Percentiles rank a stretch among this genome's conserved stretches.
Evolutionary conservation across 2,329 filamentous ascomycete species (phyloP).

Genomic region (Trichoderma koningiopsis): DNA sequence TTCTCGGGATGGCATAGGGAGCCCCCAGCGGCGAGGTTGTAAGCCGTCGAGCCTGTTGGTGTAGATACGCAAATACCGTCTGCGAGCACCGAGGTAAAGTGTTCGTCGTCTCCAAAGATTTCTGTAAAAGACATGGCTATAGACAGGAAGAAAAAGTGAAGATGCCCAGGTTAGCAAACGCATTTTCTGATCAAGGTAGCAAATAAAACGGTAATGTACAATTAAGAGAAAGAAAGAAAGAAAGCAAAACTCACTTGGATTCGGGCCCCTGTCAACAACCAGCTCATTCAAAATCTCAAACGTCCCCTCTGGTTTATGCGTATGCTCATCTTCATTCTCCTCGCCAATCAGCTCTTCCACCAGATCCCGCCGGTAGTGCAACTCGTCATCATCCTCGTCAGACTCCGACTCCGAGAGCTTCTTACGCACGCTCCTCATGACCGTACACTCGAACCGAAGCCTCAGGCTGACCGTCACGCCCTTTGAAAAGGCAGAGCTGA

Average conservation of each 20-base stretch:
- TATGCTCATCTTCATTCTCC: slow-evolving; percentile 79
- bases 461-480: slow-evolving; percentile 88
- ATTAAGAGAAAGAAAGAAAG: not conserved
- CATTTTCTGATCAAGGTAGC: not conserved
- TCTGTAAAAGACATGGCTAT: slow-evolving; percentile 88
- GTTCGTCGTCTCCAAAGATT: slow-evolving; percentile 91
- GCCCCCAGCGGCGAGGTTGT: slow-evolving; percentile 94
- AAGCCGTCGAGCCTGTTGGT: slow-evolving; percentile 91
- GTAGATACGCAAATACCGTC: slow-evolving; percentile 94
- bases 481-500: slow-evolving; percentile 72
- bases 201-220: not conserved
- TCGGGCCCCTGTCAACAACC: slow-evolving; percentile 93
- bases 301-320: slow-evolving; percentile 80
- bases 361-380: slow-evolving; percentile 60
- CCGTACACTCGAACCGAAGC: slow-evolving; percentile 86
- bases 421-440: slow-evolving; percentile 75
- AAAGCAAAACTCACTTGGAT: slow-evolving; percentile 67
- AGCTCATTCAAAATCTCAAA: slow-evolving; percentile 95
- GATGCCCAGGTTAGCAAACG: not conserved
- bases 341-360: slow-evolving; percentile 90
- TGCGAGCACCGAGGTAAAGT: slow-evolving; percentile 90
- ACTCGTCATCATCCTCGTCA: slow-evolving; percentile 44
- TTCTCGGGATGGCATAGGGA: slow-evolving; percentile 95
- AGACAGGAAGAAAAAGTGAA: not conserved
- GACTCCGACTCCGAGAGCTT: slow-evolving; percentile 34